Evolutionary conservation across 2,329 filamentous ascomycete genomes (phyloP), one percentile per base, ranked within the genome.

Genomic region (Fusarium longipes): DNA sequence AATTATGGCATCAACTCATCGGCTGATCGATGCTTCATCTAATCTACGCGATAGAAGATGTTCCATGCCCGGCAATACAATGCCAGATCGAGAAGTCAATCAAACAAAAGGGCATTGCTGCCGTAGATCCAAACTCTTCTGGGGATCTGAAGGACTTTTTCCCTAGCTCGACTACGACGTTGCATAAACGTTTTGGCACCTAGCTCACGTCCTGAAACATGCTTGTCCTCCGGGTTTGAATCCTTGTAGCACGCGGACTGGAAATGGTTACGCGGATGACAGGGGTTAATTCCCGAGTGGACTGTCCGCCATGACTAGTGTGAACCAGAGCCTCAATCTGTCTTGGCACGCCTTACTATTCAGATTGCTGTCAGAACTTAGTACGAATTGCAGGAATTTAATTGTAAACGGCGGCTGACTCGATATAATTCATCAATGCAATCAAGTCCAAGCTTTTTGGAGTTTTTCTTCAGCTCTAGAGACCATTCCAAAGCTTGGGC

Each of bases 151-250:
- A 43, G 8, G 4, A 14, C 17, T 15, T 43, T 29, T 14, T 43
- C 25, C n/a, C 24, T 29, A 49, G 8, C 30, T 2, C 1, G 6
- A 48, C 14, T 48, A 14, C 22, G n/a, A 48, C 32, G 45, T 25
- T 44, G 11, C 48, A 56, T 36, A 50, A 33, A 35, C 33, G 11
- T 30, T 17, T 15, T 2, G 27, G 18, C 29, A 32, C 39, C 27
- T 42, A 20, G 35, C 18, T 20, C 47, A 47, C 14, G 14, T 12
- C 49, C 48, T 42, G 40, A 55, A 62, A 62, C 58, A 35, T 62
- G 57, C 57, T 30, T 27, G 1, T 9, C 20, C 29, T 18, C 25
- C 40, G 40, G 43, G 36, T 5, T 2, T 5, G 1, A 27, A 22
- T 18, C 35, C 58, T 20, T 15, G 57, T 40, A n/a, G 22, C 22